These are phyloP conservation scores for Cynara cardunculus DNA, from an alignment of 129 eudicot genomes.

Conservation along the genomic window DNA sequence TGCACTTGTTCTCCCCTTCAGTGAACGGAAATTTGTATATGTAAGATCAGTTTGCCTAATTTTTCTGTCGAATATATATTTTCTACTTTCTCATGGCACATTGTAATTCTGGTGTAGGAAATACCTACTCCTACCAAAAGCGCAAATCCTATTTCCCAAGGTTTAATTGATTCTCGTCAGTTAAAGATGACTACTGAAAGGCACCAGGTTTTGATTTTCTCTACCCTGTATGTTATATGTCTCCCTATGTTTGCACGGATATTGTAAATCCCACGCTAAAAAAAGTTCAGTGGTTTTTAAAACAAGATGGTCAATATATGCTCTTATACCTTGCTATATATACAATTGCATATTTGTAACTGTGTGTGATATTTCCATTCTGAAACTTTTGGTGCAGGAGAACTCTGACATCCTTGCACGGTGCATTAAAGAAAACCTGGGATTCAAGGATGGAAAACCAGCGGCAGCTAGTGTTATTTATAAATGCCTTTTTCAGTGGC, in stretches of 20 bases:
- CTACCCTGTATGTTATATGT: neutral
- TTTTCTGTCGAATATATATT: neutral
- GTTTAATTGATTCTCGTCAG: constrained; percentile 74
- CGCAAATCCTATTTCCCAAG: constrained; percentile 55
- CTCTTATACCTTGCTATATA: too few relatives aligned
- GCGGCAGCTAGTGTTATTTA: constrained; percentile 93
- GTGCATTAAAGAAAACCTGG: constrained; percentile 83
- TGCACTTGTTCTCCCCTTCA: constrained; percentile 53
- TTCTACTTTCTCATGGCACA: neutral
- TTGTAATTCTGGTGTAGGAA: constrained; percentile 53
- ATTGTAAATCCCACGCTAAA: neutral
- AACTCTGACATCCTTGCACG: constrained; percentile 65
- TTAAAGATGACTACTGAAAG: constrained; percentile 69
- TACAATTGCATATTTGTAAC: neutral
- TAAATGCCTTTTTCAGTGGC: constrained; percentile 92
- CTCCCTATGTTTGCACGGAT: neutral
- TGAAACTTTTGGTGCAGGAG: constrained; percentile 44
- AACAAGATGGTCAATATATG: too few relatives aligned
- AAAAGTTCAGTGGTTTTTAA: too few relatives aligned
- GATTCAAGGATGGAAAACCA: constrained; percentile 90
- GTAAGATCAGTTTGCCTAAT: constrained; percentile 49
- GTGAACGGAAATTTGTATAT: constrained; percentile 55
- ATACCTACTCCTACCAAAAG: constrained; percentile 87
- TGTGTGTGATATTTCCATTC: neutral
- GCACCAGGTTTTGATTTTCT: constrained; percentile 60